These are phyloP conservation scores for Cunninghamia lanceolata DNA, from an alignment of 75 land plant genomes.

Conservation along the genomic window DNA sequence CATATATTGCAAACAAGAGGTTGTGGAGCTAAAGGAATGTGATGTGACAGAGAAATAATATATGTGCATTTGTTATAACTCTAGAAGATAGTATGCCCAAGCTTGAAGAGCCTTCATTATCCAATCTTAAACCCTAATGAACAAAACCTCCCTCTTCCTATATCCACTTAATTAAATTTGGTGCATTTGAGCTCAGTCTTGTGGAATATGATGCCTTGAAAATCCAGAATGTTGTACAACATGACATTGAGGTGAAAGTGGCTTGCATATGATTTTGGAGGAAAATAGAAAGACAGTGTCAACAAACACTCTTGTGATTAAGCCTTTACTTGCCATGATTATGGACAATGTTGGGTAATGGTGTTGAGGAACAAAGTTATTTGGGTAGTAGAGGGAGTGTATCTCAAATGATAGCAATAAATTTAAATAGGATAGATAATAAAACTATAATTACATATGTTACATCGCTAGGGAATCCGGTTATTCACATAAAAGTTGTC, in stretches of 20 bases:
- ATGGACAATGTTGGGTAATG: too few species aligned
- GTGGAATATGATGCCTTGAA: constrained; percentile 9
- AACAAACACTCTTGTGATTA: background rate
- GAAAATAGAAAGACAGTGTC: background rate
- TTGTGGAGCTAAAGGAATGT: constrained; percentile 47
- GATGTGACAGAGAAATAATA: constrained; percentile 64
- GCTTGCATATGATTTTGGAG: background rate
- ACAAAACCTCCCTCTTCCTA: constrained; percentile 65
- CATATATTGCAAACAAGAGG: background rate
- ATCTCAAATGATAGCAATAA: too few species aligned
- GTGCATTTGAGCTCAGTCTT: constrained; percentile 48
- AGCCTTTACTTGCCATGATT: background rate
- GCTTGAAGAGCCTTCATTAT: constrained; percentile 5
- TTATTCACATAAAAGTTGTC: too few species aligned
- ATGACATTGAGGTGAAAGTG: background rate
- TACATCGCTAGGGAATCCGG: too few species aligned
- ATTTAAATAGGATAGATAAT: too few species aligned
- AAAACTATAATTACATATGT: too few species aligned
- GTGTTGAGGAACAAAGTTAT: too few species aligned
- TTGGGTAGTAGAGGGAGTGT: too few species aligned
- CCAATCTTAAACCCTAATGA: constrained; percentile 44
- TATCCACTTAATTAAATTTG: constrained; percentile 65
- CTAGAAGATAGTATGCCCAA: constrained; percentile 44
- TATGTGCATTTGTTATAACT: constrained; percentile 45
- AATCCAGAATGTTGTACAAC: background rate